A percentile compares a stretch with the other conserved stretches of the same genome.
Conservation (phyloP, 2,329 filamentous ascomycete species). For the Diaporthe citriasiana region DNA sequence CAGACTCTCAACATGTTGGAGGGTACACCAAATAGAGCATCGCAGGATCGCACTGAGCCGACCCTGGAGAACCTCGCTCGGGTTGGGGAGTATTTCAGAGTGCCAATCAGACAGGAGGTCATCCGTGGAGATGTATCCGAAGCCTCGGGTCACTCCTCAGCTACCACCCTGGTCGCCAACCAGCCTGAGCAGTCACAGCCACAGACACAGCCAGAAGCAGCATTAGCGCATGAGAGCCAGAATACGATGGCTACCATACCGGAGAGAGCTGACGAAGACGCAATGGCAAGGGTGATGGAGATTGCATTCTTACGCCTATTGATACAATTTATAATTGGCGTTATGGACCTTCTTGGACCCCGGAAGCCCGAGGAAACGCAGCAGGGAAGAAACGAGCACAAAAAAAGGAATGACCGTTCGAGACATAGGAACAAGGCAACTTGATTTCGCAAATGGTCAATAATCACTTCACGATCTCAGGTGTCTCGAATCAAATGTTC, state of each 20-base stretch:
- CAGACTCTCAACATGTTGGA: constrained; percentile 1
- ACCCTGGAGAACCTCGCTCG: constrained; percentile 24
- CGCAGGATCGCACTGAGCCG: neutral
- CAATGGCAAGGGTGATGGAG: constrained; percentile 7
- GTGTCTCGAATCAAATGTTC: too few species aligned
- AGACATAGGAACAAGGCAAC: neutral
- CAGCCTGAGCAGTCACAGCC: constrained; percentile 1
- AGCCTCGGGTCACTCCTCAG: constrained; percentile 12
- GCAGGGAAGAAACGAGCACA: neutral
- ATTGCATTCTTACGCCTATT: neutral
- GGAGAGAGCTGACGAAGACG: neutral
- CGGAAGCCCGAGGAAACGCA: neutral
- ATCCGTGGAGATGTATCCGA: neutral
- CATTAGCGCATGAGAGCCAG: neutral
- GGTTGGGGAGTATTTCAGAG: constrained; percentile 7
- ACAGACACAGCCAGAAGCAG: neutral
- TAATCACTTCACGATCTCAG: too few species aligned
- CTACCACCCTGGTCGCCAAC: neutral
- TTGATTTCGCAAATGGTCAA: neutral
- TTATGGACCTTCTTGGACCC: neutral
- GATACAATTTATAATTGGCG: neutral
- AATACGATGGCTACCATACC: neutral
- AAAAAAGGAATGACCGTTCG: neutral
- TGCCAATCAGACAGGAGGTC: neutral
- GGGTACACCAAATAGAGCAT: neutral